These are phyloP conservation scores for Acanthamoeba sp. DNA, from an alignment of 208 protist genomes.

Conservation along the genomic window DNA sequence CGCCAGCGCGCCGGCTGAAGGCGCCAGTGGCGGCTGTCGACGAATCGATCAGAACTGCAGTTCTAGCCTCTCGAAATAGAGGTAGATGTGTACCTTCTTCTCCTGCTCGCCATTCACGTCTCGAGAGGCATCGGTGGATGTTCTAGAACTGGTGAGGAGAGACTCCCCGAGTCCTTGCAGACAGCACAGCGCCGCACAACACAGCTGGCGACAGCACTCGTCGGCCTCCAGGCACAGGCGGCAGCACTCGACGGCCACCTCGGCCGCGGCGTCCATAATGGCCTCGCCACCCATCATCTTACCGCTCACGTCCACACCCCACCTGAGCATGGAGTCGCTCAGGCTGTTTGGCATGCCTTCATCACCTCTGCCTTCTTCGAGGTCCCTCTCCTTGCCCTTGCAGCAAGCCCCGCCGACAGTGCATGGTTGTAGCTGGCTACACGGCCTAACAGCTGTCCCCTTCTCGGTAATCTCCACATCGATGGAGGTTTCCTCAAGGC, in stretches of 20 bases:
- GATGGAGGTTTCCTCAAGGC: no score
- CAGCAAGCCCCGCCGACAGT: no score
- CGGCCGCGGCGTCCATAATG: not conserved
- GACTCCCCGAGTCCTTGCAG: not conserved
- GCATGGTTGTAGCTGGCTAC: no score
- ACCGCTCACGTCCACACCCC: not conserved
- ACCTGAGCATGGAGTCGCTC: not conserved
- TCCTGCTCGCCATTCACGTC: no score
- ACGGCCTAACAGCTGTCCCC: no score
- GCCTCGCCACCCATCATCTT: not conserved
- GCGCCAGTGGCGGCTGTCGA: not conserved
- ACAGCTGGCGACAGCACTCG: constrained; percentile 28
- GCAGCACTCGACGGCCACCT: constrained; percentile 27
- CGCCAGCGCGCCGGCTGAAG: not conserved
- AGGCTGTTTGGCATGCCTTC: not conserved
- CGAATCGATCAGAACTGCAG: not conserved
- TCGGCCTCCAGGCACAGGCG: not conserved
- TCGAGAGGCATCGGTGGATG: no score
- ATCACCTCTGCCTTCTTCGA: not conserved
- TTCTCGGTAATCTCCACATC: no score
- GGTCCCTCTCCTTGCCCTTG: constrained; percentile 2
- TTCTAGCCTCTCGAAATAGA: not conserved
- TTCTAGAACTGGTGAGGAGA: not conserved
- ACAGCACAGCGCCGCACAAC: constrained; percentile 30
- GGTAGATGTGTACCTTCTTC: not conserved